Evolutionary conservation across 1,139 yeast genomes (phyloP).

Genomic region (Geotrichum fermentans): DNA sequence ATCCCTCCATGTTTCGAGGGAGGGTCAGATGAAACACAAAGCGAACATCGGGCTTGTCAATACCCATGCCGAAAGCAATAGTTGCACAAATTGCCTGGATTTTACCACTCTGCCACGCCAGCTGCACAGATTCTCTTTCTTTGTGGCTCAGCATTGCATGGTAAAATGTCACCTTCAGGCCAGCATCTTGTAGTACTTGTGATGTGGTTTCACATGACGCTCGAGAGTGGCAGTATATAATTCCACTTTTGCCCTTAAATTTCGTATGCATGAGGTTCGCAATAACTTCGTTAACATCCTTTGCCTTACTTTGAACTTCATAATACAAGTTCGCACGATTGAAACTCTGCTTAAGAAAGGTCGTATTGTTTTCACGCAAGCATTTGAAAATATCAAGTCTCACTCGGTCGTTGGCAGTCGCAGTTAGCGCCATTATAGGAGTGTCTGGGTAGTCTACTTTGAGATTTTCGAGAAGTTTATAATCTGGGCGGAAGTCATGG

Average conservation of each 20-base stretch:
- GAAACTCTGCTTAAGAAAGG: slow-evolving; percentile 66
- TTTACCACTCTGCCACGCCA: slow-evolving; percentile 70
- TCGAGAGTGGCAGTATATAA: slow-evolving; percentile 89
- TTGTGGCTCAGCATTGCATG: slow-evolving; percentile 92
- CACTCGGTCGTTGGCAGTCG: slow-evolving; percentile 93
- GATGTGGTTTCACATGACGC: slow-evolving; percentile 83
- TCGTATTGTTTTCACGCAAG: slow-evolving; percentile 37
- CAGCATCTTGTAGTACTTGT: slow-evolving; percentile 51
- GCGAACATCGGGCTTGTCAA: slow-evolving; percentile 92
- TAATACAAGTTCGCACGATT: slow-evolving; percentile 83
- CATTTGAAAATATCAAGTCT: slow-evolving; percentile 61
- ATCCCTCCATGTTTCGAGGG: slow-evolving; percentile 89
- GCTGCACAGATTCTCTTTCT: slow-evolving; percentile 65
- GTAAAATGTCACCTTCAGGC: slow-evolving; percentile 67
- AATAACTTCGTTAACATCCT: slow-evolving; percentile 58
- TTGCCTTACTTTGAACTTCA: slow-evolving; percentile 63
- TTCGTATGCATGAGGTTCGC: slow-evolving; percentile 33
- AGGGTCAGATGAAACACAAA: slow-evolving; percentile 86
- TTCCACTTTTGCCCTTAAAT: slow-evolving; percentile 66
- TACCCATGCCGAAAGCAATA: slow-evolving; percentile 98
- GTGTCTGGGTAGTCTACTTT: slow-evolving; percentile 68
- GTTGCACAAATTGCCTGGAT: slow-evolving; percentile 89
- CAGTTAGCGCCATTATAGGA: slow-evolving; percentile 95
- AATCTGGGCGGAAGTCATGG: slow-evolving; percentile 96
- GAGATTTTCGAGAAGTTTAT: slow-evolving; percentile 72